Base-by-base conservation (phyloP, 1,284 basidiomycete genomes). In the Phaffia rhodozyma region DNA sequence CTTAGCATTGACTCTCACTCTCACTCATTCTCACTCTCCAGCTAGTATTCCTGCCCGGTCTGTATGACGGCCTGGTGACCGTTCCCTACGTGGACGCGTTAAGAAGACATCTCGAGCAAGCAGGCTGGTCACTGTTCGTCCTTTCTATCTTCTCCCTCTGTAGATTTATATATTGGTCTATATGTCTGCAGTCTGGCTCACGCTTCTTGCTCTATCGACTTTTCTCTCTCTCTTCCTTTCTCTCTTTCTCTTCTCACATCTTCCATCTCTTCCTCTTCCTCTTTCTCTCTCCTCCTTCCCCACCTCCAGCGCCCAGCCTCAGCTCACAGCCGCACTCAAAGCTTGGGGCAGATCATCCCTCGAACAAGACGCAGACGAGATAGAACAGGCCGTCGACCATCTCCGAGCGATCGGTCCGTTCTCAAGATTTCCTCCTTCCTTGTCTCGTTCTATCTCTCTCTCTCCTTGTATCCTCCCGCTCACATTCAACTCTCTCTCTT, bases 371-470 rank as follows among this genome's bases (percentile, higher is more conserved):
- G 90, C 96, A 75, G 84, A 86, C 71, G 91, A 92, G 73, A 85
- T 87, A 70, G 91, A 94, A 68, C 91, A 89, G 0, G 91, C 92
- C 71, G 89, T 92, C 72, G 94, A 92, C 72, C 91, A 93, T 71
- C 81, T 90, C 49, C 89, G 89, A 69, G 5, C 38, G 2, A 43
- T 43, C 13, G 38, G 38, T 43, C 16, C 13, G 38, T 43, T 43
- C 16, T 78, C 83, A n/a, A 78, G 85, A 66, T 83, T 82, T 72
- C 79, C 71, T 58, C 82, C 83, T 57, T 79, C 79, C 29, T 72
- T 71, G 1, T 69, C 71, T 1, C 72, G 75, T 63, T 75, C 65
- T 55, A 52, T 61, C 62, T 16, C 13, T 16, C 5, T 16, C 61
- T 63, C 6, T 66, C 69, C 16, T 62, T 84, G 58, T 72, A 43